Evolutionary conservation across 495 filamentous ascomycete genomes (phyloP).

Genomic region (Podospora appendiculata): DNA sequence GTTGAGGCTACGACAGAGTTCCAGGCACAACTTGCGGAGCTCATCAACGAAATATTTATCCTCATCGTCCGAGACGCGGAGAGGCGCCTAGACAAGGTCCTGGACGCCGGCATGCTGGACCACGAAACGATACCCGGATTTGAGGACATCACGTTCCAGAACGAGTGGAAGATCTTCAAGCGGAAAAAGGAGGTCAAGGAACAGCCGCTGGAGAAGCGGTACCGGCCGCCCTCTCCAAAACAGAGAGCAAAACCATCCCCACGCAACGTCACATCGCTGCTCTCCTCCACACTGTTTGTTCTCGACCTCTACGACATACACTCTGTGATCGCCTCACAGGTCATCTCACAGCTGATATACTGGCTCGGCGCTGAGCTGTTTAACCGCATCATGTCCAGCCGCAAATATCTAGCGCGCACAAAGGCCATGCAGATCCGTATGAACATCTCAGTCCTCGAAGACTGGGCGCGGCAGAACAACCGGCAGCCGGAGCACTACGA

Average conservation of each 20-base stretch:
- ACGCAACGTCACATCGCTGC: slow-evolving; percentile 90
- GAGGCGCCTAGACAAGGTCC: slow-evolving; percentile 88
- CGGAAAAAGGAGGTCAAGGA: slow-evolving; percentile 79
- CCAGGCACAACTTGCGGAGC: slow-evolving; percentile 85
- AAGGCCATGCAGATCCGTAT: slow-evolving; percentile 99
- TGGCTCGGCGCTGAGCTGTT: slow-evolving; percentile 97
- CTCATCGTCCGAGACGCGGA: slow-evolving; percentile 98
- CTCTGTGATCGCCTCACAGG: slow-evolving; percentile 89
- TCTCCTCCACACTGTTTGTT: slow-evolving; percentile 95
- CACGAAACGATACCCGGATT: slow-evolving; percentile 98
- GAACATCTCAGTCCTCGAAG: slow-evolving; percentile 92
- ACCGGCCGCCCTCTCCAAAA: slow-evolving; percentile 90
- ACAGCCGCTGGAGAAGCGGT: slow-evolving; percentile 83
- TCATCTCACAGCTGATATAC: slow-evolving; percentile 88
- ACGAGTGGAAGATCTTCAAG: slow-evolving; percentile 96
- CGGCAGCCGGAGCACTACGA: slow-evolving; percentile 94
- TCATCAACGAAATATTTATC: slow-evolving; percentile 98
- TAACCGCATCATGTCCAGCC: slow-evolving; percentile 94
- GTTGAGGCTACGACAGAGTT: slow-evolving; percentile 79
- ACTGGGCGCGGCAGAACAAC: slow-evolving; percentile 92
- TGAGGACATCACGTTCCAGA: slow-evolving; percentile 91
- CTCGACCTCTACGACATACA: slow-evolving; percentile 98
- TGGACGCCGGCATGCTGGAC: slow-evolving; percentile 89
- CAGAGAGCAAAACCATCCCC: slow-evolving; percentile 85
- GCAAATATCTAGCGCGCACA: slow-evolving; percentile 88